Percentiles rank a stretch among this genome's conserved stretches.
Evolutionary conservation across 805 yeast genomes (phyloP).

Genomic region (Teunomyces cretensis): DNA sequence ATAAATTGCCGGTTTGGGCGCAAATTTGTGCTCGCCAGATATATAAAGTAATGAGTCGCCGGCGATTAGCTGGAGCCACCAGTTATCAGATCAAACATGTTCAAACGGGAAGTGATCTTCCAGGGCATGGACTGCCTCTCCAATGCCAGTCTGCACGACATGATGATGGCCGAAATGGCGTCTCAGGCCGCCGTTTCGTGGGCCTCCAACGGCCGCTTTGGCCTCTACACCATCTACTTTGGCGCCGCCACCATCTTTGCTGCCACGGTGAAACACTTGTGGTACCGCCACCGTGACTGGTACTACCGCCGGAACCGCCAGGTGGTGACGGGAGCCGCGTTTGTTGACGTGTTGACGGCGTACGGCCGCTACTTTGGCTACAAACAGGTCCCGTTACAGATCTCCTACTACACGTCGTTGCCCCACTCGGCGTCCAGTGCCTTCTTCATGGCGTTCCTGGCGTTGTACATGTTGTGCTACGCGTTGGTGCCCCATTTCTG

Average conservation of each 20-base stretch:
- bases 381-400: conserved; percentile 24
- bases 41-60: not conserved
- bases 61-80: too few species aligned
- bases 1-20: not conserved
- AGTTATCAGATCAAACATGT: not conserved
- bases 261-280: conserved; percentile 32
- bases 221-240: conserved; percentile 39
- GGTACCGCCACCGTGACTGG: conserved; percentile 25
- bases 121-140: conserved; percentile 41
- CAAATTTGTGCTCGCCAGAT: conserved; percentile 2
- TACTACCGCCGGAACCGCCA: conserved; percentile 13
- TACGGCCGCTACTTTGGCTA: conserved; percentile 38
- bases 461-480: conserved; percentile 32
- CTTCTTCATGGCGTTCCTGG: conserved; percentile 34
- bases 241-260: conserved; percentile 36
- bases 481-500: conserved; percentile 50
- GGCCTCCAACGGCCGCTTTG: conserved; percentile 30
- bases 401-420: conserved; percentile 27
- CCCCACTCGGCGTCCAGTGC: conserved; percentile 40
- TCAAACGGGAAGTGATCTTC: conserved; percentile 19
- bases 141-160: conserved; percentile 26
- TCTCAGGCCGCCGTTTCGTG: conserved; percentile 34
- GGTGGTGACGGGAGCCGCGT: conserved; percentile 9
- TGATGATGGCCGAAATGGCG: conserved; percentile 12
- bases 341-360: conserved; percentile 28